Conservation (phyloP, 176 grass and related monocot genomes). For the Musa itinerans region DNA sequence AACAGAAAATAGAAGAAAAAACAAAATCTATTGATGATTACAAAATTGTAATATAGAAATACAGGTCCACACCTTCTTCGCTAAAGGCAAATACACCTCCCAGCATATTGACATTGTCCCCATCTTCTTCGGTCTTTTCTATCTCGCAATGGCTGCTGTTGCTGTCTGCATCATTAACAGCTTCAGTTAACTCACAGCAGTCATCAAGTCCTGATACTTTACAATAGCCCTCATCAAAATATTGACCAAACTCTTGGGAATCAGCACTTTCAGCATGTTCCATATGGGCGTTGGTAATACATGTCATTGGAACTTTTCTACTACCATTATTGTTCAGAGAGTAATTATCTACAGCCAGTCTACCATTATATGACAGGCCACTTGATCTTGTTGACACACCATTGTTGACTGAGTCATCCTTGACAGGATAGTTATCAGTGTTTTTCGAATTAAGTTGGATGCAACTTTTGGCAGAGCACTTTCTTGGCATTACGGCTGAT, state of each 20-base stretch:
- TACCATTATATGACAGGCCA: constrained; percentile 19
- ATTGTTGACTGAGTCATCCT: constrained; percentile 41
- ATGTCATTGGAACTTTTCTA: constrained; percentile 32
- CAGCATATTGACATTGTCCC: constrained; percentile 90
- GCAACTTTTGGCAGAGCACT: constrained; percentile 13
- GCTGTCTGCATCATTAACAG: constrained; percentile 99
- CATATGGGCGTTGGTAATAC: constrained; percentile 27
- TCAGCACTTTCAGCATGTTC: constrained; percentile 44
- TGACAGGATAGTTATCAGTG: constrained; percentile 33
- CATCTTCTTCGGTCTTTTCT: constrained; percentile 98
- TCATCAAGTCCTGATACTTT: constrained; percentile 99
- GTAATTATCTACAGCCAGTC: constrained; percentile 28
- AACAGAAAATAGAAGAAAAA: not conserved
- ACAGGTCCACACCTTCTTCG: constrained; percentile 66
- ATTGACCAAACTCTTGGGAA: constrained; percentile 86
- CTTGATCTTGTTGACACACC: constrained; percentile 27
- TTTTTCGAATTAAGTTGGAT: constrained; percentile 14
- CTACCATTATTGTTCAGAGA: constrained; percentile 25
- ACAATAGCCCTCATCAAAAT: constrained; percentile 99
- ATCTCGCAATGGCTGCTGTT: constrained; percentile 99
- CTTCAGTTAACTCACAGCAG: constrained; percentile 99
- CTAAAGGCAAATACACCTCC: constrained; percentile 96
- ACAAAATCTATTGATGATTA: not conserved
- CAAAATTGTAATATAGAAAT: not conserved
- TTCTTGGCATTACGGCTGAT: constrained; percentile 15